Base-by-base conservation (phyloP, 768 basidiomycete species). In the Phylloporus sp. region DNA sequence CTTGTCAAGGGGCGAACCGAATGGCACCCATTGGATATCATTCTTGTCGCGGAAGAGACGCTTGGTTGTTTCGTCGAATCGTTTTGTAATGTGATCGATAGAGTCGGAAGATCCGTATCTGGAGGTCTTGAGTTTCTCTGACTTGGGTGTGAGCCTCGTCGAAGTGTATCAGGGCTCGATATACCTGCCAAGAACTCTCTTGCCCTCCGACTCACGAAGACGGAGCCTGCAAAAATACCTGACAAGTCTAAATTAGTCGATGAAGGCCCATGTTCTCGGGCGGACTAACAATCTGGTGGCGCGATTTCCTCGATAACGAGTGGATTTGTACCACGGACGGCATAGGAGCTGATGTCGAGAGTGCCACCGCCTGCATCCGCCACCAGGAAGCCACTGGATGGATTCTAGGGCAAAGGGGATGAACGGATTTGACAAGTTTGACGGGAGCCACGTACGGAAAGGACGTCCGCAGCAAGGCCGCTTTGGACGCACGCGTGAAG, bases 291-390 rank as follows among this genome's bases (percentile, higher is more conserved):
- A 64, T 90, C 86, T 10, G 86, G 84, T 21, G 86, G 86, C 3
- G 86, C 86, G 54, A 88, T 80, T 66, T 90, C 86, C 60, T 90
- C 86, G 55, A 90, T 88, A 14, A 84, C 78, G 14, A 89, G 76
- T 1, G 86, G 86, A 21, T 73, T 64, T 4, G 82, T 81, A 40
- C 75, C 81, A 7, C 80, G 79, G 42, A 89, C 84, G 2, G 80
- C 84, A 53, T 90, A 90, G 5, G 86, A 81, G 52, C 84, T 86
- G 55, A 90, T 84, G 61, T 90, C 86, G 38, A 89, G 74, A 0
- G 86, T 90, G 33, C 86, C 86, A 43, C 86, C 86, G 44, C 86
- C 86, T 1, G 86, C 86, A 63, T 90, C 86, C 11, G 83, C 83
- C 20, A 90, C 82, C 20, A 89, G 70, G 66, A 89, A 89, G 5